phyloP scores from a whole-genome alignment of 768 basidiomycete genomes.

The Mycena albidolilacea region DNA sequence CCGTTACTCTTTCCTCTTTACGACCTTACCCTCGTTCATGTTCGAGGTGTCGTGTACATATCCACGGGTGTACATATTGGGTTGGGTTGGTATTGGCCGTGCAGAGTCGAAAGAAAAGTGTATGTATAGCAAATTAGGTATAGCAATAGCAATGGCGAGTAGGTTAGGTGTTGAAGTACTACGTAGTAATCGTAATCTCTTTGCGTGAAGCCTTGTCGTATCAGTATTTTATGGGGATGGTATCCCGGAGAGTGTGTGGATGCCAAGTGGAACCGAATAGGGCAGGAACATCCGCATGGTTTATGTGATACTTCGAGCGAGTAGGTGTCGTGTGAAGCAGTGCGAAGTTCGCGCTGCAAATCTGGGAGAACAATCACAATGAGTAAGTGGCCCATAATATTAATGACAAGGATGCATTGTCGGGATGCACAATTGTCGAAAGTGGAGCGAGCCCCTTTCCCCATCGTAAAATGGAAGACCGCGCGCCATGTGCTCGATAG shows the following conservation, averaged over 20 bases:
- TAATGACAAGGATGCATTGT: neutral
- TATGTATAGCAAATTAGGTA: neutral
- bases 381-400: neutral
- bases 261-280: too few relatives aligned
- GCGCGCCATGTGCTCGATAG: slow-evolving; percentile 1
- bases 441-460: neutral
- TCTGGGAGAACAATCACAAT: neutral
- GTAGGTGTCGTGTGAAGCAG: too few relatives aligned
- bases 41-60: too few relatives aligned
- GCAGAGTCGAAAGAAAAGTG: neutral
- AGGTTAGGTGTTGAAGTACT: neutral
- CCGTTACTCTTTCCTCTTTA: neutral
- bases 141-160: neutral
- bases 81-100: neutral
- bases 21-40: too few relatives aligned
- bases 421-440: slow-evolving; percentile 3
- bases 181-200: neutral
- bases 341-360: neutral
- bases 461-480: slow-evolving; percentile 5
- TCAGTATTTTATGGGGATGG: too few relatives aligned
- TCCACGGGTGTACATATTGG: neutral
- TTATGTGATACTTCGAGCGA: too few relatives aligned
- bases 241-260: too few relatives aligned
- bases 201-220: neutral
- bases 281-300: too few relatives aligned